phyloP scores from a whole-genome alignment of 345 rosid species.

The Gossypium bickii region DNA sequence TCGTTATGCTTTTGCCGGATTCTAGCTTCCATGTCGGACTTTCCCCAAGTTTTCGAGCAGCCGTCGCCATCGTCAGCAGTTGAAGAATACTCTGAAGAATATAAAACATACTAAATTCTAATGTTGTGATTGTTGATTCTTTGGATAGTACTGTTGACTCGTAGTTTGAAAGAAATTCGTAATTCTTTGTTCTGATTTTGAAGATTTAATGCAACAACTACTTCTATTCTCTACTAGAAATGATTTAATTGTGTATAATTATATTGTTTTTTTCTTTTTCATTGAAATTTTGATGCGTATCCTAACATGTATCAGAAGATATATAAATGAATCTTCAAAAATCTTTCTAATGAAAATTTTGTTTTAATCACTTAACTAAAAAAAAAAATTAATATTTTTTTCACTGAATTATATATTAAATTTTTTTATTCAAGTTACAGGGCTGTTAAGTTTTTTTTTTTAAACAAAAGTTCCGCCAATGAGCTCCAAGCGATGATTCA shows the following conservation, averaged over 20 bases:
- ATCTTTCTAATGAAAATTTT: too few species aligned
- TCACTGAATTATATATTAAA: too few species aligned
- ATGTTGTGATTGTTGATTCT: background rate
- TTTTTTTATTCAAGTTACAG: too few species aligned
- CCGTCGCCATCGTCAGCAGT: conserved; percentile 22
- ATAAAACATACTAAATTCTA: background rate
- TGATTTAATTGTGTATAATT: background rate
- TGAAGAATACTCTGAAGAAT: conserved; percentile 1
- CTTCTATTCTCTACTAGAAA: background rate
- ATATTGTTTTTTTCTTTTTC: too few species aligned
- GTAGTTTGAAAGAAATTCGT: background rate
- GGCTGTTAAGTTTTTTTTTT: too few species aligned
- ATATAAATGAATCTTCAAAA: too few species aligned
- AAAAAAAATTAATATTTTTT: too few species aligned
- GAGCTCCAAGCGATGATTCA: too few species aligned
- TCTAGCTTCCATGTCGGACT: conserved; percentile 43
- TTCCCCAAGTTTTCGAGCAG: conserved; percentile 40
- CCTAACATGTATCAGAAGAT: too few species aligned
- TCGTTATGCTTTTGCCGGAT: conserved; percentile 43
- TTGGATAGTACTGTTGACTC: background rate
- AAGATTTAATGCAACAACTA: background rate
- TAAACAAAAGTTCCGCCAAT: too few species aligned
- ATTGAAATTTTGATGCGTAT: too few species aligned
- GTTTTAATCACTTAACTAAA: too few species aligned
- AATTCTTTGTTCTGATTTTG: background rate